Base-by-base conservation (phyloP, 768 basidiomycete genomes). In the Auriculariales sp. region DNA sequence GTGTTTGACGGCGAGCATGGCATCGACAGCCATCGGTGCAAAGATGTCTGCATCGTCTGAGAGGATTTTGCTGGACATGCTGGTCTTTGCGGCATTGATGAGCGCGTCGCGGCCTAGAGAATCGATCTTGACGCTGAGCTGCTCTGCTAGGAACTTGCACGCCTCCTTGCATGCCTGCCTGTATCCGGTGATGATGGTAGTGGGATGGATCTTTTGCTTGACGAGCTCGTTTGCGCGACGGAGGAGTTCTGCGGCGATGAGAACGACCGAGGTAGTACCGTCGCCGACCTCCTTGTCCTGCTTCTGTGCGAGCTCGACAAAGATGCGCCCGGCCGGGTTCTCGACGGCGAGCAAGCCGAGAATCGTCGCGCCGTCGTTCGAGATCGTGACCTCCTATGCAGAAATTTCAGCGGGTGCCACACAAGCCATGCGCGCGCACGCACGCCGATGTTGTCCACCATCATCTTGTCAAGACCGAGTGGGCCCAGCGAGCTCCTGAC, bases 231-330 rank as follows among this genome's bases (percentile, higher is more conserved):
- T 98, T 49, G 94, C 95, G 49, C 95, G 79, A 54, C 89, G 83
- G 56, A 98, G 73, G 42, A 98, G 78, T 65, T 97, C 95, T n/a
- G 95, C 92, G 49, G 93, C 93, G 62, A 99, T 77, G 57, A 99
- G 88, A 45, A 99, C 95, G 35, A 99, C 95, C 22, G 92, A 97
- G 2, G 95, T 99, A 6, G 95, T 99, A 12, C 95, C 95, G 68
- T 99, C 95, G 31, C 95, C 95, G 9, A 99, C 95, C 67, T 99
- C 95, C 63, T 93, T 95, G 66, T 99, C 95, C 66, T 98, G 93
- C 61, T 98, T 97, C 67, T 98, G 93, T 2, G 95, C 92, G 39
- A 99, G 85, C 66, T 97, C 92, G 44, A 98, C 93, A 56, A 99
- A 91, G 54, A 99, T 92, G 55, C 89, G 83, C 19, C 92, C 95